Evolutionary conservation across 345 rosid genomes (phyloP), one percentile per base, ranked within the genome.

Genomic region (Aquilaria sinensis): DNA sequence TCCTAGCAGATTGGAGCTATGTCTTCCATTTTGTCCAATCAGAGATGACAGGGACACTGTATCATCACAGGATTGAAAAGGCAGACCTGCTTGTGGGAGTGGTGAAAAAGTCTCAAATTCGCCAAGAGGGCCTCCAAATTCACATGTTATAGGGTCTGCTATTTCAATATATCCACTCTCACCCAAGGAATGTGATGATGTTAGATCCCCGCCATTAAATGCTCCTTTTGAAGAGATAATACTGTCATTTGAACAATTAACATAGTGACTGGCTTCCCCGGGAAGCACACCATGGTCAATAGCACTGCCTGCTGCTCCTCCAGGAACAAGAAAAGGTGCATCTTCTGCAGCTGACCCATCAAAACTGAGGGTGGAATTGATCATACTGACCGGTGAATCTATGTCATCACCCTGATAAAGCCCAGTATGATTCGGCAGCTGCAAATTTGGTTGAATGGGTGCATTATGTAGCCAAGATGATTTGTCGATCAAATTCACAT

Each of bases 71-170:
- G 66, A 64, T 43, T 68, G 58, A n/a, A 67, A 66, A 60, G 67
- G 62, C 78, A 23, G 23, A 23, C 74, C 74, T 29, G 53, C 15
- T 49, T 71, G 71, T n/a, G 71, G 64, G 13, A 56, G 45, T 43
- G 75, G 52, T n/a, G 84, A 74, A 63, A 53, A 50, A 51, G 64
- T 74, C 33, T 72, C 71, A 56, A 67, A 16, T 15, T 65, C 71
- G 60, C 53, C 11, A 34, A 69, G 61, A 12, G 77, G 64, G 46
- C 72, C 59, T n/a, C 41, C 67, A 50, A 65, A 63, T 50, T 75
- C 74, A 45, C 73, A 67, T 51, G 57, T 47, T 45, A 67, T 74
- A 57, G 10, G 34, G 9, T 54, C 72, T 63, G 49, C 43, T 49
- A 58, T 37, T 57, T 59, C 64, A 63, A 59, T 32, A 56, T 49